Conservation (phyloP, 495 filamentous ascomycete genomes). For the Penicillium argentinense region DNA sequence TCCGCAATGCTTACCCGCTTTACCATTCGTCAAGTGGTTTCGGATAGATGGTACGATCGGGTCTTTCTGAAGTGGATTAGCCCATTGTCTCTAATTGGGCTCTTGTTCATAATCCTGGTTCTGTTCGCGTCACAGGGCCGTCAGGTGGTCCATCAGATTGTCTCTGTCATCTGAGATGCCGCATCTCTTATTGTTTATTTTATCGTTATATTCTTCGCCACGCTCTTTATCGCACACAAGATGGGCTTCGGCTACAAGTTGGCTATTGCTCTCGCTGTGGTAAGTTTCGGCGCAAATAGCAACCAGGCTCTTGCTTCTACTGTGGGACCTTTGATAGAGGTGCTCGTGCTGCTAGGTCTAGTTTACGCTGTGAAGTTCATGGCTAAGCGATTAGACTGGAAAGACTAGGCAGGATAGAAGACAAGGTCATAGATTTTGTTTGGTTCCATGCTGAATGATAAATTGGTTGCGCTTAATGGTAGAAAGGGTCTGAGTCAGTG, state of each 20-base stretch:
- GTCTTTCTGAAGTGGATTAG: constrained; percentile 67
- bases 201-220: constrained; percentile 66
- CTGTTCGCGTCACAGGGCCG: constrained; percentile 80
- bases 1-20: constrained; percentile 71
- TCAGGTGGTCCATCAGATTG: constrained; percentile 80
- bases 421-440: too few species aligned
- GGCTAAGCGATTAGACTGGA: constrained; percentile 19
- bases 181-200: constrained; percentile 55
- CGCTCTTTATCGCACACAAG: constrained; percentile 55
- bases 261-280: constrained; percentile 87
- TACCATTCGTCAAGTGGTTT: constrained; percentile 51
- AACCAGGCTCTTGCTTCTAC: constrained; percentile 85
- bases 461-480: too few species aligned
- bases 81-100: constrained; percentile 78
- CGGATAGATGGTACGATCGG: constrained; percentile 61
- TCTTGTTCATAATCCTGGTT: constrained; percentile 83
- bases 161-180: constrained; percentile 72
- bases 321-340: constrained; percentile 88
- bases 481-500: too few species aligned
- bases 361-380: constrained; percentile 69
- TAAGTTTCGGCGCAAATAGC: constrained; percentile 74
- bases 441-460: too few species aligned
- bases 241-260: constrained; percentile 81
- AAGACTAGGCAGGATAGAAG: too few species aligned
- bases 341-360: constrained; percentile 77